A percentile compares a stretch with the other conserved stretches of the same genome.
phyloP scores from a whole-genome alignment of 345 rosid genomes.

The Hibiscus syriacus region DNA sequence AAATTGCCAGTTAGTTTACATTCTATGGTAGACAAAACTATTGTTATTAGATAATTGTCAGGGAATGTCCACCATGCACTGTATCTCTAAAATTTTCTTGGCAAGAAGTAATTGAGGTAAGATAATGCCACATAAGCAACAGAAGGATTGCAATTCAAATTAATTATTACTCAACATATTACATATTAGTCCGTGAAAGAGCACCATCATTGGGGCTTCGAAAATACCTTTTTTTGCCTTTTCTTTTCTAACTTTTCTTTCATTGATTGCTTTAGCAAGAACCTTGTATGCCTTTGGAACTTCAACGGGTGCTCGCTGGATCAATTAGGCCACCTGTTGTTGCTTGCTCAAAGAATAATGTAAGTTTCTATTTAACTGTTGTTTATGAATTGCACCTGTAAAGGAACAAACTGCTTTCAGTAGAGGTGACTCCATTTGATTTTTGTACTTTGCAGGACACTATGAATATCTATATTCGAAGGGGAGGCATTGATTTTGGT shows the following conservation, averaged over 20 bases:
- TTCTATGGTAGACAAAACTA: not conserved
- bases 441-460: slow-evolving; percentile 7
- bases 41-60: no score
- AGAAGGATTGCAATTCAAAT: not conserved
- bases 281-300: slow-evolving; percentile 30
- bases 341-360: slow-evolving; percentile 52
- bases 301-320: slow-evolving; percentile 27
- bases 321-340: slow-evolving; percentile 37
- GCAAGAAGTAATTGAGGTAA: not conserved
- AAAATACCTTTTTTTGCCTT: not conserved
- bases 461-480: slow-evolving; percentile 40
- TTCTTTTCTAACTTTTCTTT: not conserved
- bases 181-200: no score
- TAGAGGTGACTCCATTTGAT: not conserved
- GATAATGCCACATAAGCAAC: no score
- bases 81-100: no score
- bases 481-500: slow-evolving; percentile 66
- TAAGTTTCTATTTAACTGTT: slow-evolving; percentile 21
- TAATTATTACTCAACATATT: no score
- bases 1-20: not conserved
- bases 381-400: not conserved
- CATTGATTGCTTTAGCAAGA: slow-evolving; percentile 38
- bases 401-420: not conserved
- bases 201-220: no score
- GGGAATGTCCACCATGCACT: no score